Evolutionary conservation across 352 stramenopile genomes (phyloP).

Genomic region (Aphanomyces cochlioides): DNA sequence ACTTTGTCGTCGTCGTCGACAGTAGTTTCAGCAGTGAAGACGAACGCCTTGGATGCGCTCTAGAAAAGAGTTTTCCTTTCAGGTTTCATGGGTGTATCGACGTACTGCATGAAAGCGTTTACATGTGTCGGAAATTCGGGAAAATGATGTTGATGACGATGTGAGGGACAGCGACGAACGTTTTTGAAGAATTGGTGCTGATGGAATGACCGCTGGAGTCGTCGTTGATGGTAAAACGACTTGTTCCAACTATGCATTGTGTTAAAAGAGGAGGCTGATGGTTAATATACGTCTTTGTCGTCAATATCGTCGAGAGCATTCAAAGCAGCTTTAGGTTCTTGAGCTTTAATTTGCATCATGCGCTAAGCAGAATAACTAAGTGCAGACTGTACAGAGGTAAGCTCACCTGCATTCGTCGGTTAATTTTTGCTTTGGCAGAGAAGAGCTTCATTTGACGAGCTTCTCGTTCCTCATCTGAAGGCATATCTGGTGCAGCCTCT

Average conservation of each 20-base stretch:
- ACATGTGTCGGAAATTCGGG: constrained; percentile 59
- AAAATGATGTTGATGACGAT: constrained; percentile 59
- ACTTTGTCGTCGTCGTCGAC: constrained; percentile 29
- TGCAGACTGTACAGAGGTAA: not conserved
- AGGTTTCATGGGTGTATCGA: not conserved
- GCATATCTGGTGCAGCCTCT: constrained; percentile 55
- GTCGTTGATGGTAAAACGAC: constrained; percentile 30
- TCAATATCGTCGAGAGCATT: constrained; percentile 62
- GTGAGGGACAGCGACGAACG: constrained; percentile 34
- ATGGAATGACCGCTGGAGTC: not conserved
- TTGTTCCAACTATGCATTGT: constrained; percentile 31
- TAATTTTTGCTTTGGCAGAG: constrained; percentile 72
- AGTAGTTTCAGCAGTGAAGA: constrained; percentile 49
- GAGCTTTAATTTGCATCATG: constrained; percentile 63
- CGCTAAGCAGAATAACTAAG: constrained; percentile 31
- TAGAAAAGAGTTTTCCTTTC: not conserved
- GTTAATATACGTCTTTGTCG: constrained; percentile 57
- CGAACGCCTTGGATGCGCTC: constrained; percentile 59
- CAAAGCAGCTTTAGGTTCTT: constrained; percentile 31
- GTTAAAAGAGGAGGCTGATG: not conserved
- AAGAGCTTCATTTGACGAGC: constrained; percentile 84
- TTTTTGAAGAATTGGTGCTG: constrained; percentile 25
- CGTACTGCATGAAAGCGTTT: constrained; percentile 58
- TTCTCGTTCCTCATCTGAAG: constrained; percentile 77
- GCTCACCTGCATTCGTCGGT: constrained; percentile 66